Percentiles rank a stretch among this genome's conserved stretches.
These are phyloP conservation scores for Silene vulgaris DNA, from an alignment of 179 eudicot species.

Conservation along the genomic window DNA sequence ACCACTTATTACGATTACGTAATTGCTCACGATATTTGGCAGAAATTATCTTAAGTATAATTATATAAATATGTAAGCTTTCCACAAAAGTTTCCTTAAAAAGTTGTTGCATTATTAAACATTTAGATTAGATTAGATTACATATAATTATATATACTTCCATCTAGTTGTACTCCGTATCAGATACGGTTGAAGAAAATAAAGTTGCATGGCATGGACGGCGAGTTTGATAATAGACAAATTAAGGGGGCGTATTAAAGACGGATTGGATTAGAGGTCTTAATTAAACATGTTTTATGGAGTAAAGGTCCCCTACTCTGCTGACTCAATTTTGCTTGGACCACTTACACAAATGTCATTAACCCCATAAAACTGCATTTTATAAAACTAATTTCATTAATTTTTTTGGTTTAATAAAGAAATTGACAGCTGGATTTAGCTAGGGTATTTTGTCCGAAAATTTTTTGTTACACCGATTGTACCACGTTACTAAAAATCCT, in stretches of 20 bases:
- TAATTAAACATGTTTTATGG: slow-evolving; percentile 2
- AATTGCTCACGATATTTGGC: not conserved
- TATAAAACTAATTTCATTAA: not conserved
- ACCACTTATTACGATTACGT: not conserved
- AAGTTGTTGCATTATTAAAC: not conserved
- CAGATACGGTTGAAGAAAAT: not conserved
- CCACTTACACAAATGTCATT: slow-evolving; percentile 18
- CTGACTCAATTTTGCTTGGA: slow-evolving; percentile 20
- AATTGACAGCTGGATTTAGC: not conserved
- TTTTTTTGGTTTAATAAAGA: not conserved
- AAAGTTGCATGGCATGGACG: not conserved
- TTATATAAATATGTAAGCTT: not conserved
- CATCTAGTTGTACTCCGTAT: not conserved
- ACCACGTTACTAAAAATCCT: too few species aligned
- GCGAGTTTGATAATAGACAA: slow-evolving; percentile 6
- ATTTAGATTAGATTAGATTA: too few species aligned
- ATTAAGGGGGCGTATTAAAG: not conserved
- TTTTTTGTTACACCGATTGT: too few species aligned
- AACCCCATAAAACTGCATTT: not conserved
- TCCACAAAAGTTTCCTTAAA: not conserved
- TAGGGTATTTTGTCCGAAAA: too few species aligned
- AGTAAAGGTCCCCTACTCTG: slow-evolving; percentile 16
- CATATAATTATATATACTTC: too few species aligned
- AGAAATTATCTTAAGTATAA: not conserved
- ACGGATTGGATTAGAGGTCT: not conserved